Percentiles rank a stretch among this genome's conserved stretches.
These are phyloP conservation scores for Castanopsis chinensis DNA, from an alignment of 306 rosid genomes.

Conservation along the genomic window DNA sequence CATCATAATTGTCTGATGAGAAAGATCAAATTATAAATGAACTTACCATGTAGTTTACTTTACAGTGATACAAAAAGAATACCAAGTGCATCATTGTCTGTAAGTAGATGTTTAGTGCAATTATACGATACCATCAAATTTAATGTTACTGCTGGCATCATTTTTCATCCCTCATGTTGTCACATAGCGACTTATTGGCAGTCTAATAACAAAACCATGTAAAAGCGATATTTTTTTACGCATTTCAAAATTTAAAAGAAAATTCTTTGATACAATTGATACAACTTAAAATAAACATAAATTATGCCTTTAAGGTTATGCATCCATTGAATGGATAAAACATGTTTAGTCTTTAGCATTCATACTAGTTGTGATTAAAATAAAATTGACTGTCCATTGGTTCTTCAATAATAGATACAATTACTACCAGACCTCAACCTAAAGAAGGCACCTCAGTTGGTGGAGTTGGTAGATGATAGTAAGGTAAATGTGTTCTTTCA, in stretches of 20 bases:
- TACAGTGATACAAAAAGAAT: constrained; percentile 14
- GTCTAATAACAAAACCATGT: constrained; percentile 61
- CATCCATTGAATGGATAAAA: not conserved
- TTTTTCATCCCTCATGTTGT: constrained; percentile 91
- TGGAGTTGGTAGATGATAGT: constrained; percentile 88
- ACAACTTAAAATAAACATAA: too few species aligned
- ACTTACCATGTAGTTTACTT: too few species aligned
- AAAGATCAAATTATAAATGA: too few species aligned
- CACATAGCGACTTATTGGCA: constrained; percentile 59
- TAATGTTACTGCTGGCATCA: constrained; percentile 58
- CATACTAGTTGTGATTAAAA: not conserved
- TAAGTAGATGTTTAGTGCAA: not conserved
- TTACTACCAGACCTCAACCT: constrained; percentile 90
- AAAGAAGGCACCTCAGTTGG: constrained; percentile 91
- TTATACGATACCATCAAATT: not conserved
- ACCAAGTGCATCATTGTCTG: not conserved
- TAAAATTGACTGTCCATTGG: constrained; percentile 17
- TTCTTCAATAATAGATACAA: constrained; percentile 69
- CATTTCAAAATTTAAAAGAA: too few species aligned
- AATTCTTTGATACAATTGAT: too few species aligned
- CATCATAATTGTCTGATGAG: too few species aligned
- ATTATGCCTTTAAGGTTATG: not conserved
- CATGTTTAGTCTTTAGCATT: not conserved
- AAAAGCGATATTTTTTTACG: too few species aligned
- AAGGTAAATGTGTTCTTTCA: constrained; percentile 48